Base-by-base conservation (phyloP, 2,329 filamentous ascomycete species). In the Aspergillus tamarii region DNA sequence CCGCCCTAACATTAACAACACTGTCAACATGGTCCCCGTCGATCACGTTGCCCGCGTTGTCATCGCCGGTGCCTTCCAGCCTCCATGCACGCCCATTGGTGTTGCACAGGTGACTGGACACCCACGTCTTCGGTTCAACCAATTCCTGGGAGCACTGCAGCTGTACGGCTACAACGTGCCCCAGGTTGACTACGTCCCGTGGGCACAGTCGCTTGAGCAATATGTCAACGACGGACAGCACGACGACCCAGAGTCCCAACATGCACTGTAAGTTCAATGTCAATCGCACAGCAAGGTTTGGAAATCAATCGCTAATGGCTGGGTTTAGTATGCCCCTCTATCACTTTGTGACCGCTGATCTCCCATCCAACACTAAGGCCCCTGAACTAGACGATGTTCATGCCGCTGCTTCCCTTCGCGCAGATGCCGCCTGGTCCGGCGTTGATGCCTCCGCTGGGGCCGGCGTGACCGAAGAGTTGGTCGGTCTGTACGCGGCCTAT, bases 21-120 rank as follows among this genome's bases (percentile, higher is more conserved):
- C 92, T 0, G 88, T 97, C 77, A 98, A 97, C 81, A 88, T 90
- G 77, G 91, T 97, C 0, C 94, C 94, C 0, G 93, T 97, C 30
- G 88, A 88, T 66, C 92, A 96, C 69, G 93, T 97, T 41, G 87
- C 90, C 1, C 85, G 87, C n/a, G 87, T 96, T 9, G 90, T 96
- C 30, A 88, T 93, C 21, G 92, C 93, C 0, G 83, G 89, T 6
- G 85, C 88, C 0, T 84, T 96, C 70, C 85, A 89, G 72, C 89
- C 89, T 0, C 83, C 88, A 3, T 69, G 76, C n/a, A 69, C 73
- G 14, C 81, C 82, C 3, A 78, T 88, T 3, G 82, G 85, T 64
- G 91, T 96, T 6, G 85, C 88, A 1, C 92, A 96, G 69, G 89
- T 95, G 55, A 96, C 93, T 1, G 87, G 87, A 3, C 92, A 94